Conservation (phyloP, 768 basidiomycete genomes). For the Mycena venus region DNA sequence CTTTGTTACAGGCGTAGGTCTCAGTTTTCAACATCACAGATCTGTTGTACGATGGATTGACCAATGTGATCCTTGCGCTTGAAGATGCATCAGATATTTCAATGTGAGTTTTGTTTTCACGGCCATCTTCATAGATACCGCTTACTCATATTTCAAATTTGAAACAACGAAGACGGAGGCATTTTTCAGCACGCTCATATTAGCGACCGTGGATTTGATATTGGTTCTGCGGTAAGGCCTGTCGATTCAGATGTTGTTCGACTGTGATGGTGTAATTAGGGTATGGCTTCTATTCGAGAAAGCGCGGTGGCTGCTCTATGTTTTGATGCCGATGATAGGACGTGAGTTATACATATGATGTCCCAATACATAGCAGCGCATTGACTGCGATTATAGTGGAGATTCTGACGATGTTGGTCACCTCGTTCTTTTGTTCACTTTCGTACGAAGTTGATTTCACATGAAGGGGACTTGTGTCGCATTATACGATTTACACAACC, state of each 20-base stretch:
- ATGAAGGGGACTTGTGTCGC: slow-evolving; percentile 22
- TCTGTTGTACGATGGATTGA: too few species aligned
- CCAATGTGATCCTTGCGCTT: neutral
- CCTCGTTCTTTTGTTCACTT: neutral
- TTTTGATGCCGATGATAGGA: slow-evolving; percentile 27
- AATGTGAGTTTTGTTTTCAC: neutral
- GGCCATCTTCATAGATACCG: neutral
- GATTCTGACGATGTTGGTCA: slow-evolving; percentile 27
- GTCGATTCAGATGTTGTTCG: neutral
- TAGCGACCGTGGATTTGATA: slow-evolving; percentile 30
- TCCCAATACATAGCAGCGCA: neutral
- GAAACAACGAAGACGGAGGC: slow-evolving; percentile 22
- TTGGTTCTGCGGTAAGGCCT: slow-evolving; percentile 18
- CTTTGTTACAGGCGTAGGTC: slow-evolving; percentile 7
- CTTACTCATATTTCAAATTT: neutral
- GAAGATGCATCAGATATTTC: slow-evolving; percentile 27
- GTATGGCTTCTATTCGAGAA: slow-evolving; percentile 30
- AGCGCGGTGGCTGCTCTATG: slow-evolving; percentile 15
- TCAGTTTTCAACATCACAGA: too few species aligned
- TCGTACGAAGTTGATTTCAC: neutral
- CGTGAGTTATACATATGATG: too few species aligned
- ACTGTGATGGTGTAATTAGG: neutral
- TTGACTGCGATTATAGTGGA: slow-evolving; percentile 4
- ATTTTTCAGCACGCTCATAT: slow-evolving; percentile 20
- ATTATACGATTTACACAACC: slow-evolving; percentile 24